Base-by-base conservation (phyloP, 2,329 filamentous ascomycete species). In the Ophiosphaerella herpotricha region DNA sequence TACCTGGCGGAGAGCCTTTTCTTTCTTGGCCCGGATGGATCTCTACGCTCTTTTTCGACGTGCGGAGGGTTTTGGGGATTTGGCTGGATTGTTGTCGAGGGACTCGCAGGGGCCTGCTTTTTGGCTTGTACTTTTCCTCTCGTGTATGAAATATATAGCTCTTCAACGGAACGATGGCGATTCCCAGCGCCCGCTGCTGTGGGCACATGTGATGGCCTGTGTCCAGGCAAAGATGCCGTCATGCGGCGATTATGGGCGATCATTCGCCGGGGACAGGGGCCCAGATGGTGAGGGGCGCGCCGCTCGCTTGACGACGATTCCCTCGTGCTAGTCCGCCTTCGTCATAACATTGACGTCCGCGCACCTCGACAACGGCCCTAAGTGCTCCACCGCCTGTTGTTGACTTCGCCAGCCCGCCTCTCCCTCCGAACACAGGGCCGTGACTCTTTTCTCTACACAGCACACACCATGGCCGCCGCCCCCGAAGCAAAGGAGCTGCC, bases 401-500 rank as follows among this genome's bases (percentile, higher is more conserved):
- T 43, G 6, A 5, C 34, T 12, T 16, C 24, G n/a, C 36, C 36
- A 5, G 23, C 7, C 12, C 24, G 14, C 36, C 36, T 35, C 40
- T 14, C 24, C 36, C 44, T 37, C 35, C 38, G 12, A 29, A 41
- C 32, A 41, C 47, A 35, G 36, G 38, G 16, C n/a, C 13, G 14
- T 40, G 16, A 9, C 8, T 26, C 31, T 21, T 14, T 35, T 36
- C 12, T 29, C 24, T 31, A 12, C 50, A 14, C 31, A 16, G 34
- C 34, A 33, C 42, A 39, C 60, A 69, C 36, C 44, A 74, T 74
- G 72, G 67, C 70, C 44, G 58, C 65, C 57, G 41, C 55, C 43
- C 53, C 54, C 24, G 45, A 44, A 8, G 48, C 60, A 33, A 55
- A 48, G 51, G 64, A 62, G 73, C 57, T 81, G 61, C 74, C 78